Conservation (phyloP, 1,284 basidiomycete species). For the Exsudoporus floridanus region DNA sequence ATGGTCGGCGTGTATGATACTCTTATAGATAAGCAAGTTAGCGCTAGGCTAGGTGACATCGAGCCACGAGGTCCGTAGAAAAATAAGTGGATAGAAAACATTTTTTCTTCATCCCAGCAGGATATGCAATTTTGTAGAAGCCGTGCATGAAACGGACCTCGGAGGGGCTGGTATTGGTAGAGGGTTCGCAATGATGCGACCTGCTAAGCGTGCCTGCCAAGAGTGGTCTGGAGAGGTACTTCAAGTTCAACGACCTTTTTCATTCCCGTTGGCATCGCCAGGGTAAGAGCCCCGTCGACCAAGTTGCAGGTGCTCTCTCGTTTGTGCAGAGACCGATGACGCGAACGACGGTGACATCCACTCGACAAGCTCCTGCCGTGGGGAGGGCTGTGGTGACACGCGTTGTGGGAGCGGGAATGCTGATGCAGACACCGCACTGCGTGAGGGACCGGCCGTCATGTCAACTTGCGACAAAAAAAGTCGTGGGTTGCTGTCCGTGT, state of each 20-base stretch:
- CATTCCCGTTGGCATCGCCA: conserved; percentile 35
- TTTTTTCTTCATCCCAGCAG: conserved; percentile 7
- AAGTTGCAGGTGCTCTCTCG: conserved; percentile 12
- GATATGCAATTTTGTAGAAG: conserved; percentile 6
- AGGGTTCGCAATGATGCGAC: conserved; percentile 5
- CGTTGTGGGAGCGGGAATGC: conserved; percentile 19
- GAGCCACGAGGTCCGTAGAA: conserved; percentile 9
- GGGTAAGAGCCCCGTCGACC: conserved; percentile 26
- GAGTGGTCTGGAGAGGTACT: conserved; percentile 3
- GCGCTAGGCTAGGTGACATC: conserved; percentile 23
- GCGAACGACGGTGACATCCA: conserved; percentile 18
- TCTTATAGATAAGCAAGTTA: conserved; percentile 23
- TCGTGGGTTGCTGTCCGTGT: conserved; percentile 23
- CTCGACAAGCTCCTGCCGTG: conserved; percentile 30
- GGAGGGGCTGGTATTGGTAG: conserved; percentile 4
- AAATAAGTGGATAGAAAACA: conserved; percentile 12
- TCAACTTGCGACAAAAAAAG: conserved; percentile 25
- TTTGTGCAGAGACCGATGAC: conserved; percentile 17
- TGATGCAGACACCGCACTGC: conserved; percentile 11
- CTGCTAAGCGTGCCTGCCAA: conserved; percentile 9
- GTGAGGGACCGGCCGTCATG: conserved; percentile 15
- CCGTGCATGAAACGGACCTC: conserved; percentile 9
- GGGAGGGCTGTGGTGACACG: conserved; percentile 34
- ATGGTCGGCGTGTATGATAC: conserved; percentile 22
- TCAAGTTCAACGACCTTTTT: conserved; percentile 18